A percentile compares a stretch with the other conserved stretches of the same genome.
These are phyloP conservation scores for Babesia bovis DNA, from an alignment of 169 alveolate species.

Conservation along the genomic window DNA sequence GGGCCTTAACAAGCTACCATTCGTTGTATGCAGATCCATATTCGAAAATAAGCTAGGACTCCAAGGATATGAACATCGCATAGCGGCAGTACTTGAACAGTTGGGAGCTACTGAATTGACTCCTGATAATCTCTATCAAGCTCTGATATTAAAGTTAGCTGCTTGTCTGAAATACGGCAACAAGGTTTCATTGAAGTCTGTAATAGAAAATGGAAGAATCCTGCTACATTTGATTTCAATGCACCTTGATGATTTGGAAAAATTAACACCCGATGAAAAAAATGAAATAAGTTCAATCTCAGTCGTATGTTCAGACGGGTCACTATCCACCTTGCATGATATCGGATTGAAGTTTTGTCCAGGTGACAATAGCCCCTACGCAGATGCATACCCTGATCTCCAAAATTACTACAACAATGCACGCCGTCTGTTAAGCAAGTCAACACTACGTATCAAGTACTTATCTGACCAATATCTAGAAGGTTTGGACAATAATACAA, in stretches of 20 bases:
- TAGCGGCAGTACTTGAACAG: background rate
- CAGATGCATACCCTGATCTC: background rate
- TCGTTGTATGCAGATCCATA: background rate
- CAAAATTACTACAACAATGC: background rate
- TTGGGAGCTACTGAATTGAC: slow-evolving; percentile 3
- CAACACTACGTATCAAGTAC: background rate
- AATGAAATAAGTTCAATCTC: background rate
- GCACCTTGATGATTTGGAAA: background rate
- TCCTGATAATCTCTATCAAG: background rate
- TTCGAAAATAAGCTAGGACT: slow-evolving; percentile 6
- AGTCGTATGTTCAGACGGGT: background rate
- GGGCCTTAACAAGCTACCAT: background rate
- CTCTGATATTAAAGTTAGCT: background rate
- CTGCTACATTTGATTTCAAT: background rate
- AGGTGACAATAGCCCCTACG: background rate
- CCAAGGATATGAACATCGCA: slow-evolving; percentile 11
- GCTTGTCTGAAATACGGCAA: too few relatives aligned
- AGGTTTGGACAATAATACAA: background rate
- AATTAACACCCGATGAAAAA: background rate
- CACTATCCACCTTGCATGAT: background rate
- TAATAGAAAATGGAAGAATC: background rate
- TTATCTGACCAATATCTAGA: slow-evolving; percentile 2
- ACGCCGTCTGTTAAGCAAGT: background rate
- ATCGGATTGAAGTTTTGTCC: slow-evolving; percentile 1
- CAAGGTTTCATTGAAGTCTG: background rate